These are phyloP conservation scores for Coniochaeta sp. DNA, from an alignment of 2,329 filamentous ascomycete species.

Conservation along the genomic window DNA sequence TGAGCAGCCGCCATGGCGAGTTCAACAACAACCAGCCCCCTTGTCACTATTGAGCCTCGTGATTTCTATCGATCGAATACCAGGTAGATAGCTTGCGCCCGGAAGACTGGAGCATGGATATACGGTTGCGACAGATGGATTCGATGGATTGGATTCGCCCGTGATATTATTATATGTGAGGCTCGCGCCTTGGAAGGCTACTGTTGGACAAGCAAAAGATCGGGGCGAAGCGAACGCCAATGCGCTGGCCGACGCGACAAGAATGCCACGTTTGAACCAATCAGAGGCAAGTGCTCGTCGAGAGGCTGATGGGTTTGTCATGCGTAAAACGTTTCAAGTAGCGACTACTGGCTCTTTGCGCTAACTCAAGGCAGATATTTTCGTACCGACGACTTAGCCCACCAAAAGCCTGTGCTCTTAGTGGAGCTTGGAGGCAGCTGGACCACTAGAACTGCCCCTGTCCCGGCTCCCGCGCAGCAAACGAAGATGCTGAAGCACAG, in stretches of 20 bases:
- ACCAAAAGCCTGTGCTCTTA: not conserved
- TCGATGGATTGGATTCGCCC: not conserved
- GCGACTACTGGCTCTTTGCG: not conserved
- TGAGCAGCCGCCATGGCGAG: slow-evolving; percentile 2
- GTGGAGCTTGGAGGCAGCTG: not conserved
- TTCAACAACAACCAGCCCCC: not conserved
- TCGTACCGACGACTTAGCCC: not conserved
- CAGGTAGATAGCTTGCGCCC: not conserved
- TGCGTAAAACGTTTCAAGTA: not conserved
- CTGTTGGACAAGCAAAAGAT: not conserved
- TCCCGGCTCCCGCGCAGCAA: not conserved
- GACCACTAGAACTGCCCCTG: not conserved
- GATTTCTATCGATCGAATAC: not conserved
- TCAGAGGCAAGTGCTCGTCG: not conserved
- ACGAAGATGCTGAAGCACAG: not conserved
- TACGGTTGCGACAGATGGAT: not conserved
- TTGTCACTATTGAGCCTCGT: not conserved
- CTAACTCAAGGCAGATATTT: no score
- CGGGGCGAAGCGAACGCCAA: not conserved
- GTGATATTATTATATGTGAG: not conserved
- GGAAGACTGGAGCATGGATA: not conserved
- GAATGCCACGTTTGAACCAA: not conserved
- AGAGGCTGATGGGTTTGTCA: not conserved
- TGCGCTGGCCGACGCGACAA: not conserved
- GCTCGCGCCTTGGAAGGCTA: not conserved